Base-by-base conservation (phyloP, 257 asterid species). In the Salvia hispanica region DNA sequence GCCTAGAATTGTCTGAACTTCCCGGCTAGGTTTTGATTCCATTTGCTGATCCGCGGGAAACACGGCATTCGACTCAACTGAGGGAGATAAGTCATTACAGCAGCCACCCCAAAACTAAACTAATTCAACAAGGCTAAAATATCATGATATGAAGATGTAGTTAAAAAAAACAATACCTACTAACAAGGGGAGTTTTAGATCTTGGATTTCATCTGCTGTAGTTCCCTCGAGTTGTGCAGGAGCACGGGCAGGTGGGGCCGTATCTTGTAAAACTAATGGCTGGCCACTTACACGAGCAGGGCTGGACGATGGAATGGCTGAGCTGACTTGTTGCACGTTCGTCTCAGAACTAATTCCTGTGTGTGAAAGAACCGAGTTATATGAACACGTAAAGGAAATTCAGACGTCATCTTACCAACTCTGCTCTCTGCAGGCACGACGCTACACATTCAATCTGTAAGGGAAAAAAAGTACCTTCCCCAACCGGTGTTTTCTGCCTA, bases 401-500 rank as follows among this genome's bases (percentile, higher is more conserved):
- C 39, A 67, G 72, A 56, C 2, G 18, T 16, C 52, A 3, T 13
- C 37, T 64, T 25, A 25, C 31, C 25, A 25, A 34, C 51, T 48
- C 6, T n/a, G 14, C 13, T 14, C 3, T 46, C 21, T 31, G 58
- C 59, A 43, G 56, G 21, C 39, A 31, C 12, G 21, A 16, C 31
- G 31, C 31, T 25, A 25, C 31, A 25, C 31, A 25, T 25, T 0
- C 31, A 25, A 25, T 25, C 31, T 25, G 31, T 25, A 28, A 67
- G 4, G 6, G 25, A 40, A 11, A 46, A 46, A 16, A n/a, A 15
- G 36, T 72, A 92, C 98, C 96, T 86, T 81, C 78, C 75, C 70
- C 79, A 58, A 75, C 67, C 37, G 62, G 59, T 55, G 75, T 76
- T 70, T 75, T 86, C 69, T 58, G 85, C 72, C 74, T 78, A 45